Percentiles rank a stretch among this genome's conserved stretches.
These are phyloP conservation scores for Aureobasidium pullulans DNA, from an alignment of 2,329 filamentous ascomycete genomes.

Conservation along the genomic window DNA sequence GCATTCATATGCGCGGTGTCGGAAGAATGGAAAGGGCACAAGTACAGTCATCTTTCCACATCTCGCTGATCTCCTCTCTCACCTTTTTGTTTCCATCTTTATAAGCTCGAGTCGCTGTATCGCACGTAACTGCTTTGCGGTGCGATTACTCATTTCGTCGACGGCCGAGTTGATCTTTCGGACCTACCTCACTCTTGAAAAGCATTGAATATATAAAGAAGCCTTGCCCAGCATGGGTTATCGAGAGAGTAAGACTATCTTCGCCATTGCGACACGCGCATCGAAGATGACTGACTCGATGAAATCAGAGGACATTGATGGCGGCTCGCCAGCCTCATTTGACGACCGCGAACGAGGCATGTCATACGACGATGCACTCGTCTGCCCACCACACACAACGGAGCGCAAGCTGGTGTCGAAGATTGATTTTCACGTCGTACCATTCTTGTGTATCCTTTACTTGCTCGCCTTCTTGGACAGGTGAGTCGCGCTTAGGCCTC, in stretches of 20 bases:
- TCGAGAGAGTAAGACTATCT: not conserved
- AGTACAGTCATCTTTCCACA: slow-evolving; percentile 5
- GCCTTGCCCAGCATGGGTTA: not conserved
- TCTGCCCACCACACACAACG: slow-evolving; percentile 44
- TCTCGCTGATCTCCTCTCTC: not conserved
- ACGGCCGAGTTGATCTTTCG: not conserved
- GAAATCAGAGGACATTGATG: slow-evolving; percentile 9
- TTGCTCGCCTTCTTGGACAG: slow-evolving; percentile 43
- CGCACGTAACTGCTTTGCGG: not conserved
- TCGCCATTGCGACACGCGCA: not conserved
- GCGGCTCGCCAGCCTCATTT: not conserved
- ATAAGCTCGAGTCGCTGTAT: not conserved
- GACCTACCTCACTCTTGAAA: not conserved
- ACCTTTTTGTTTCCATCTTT: not conserved
- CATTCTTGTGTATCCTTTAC: slow-evolving; percentile 45
- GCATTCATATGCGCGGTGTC: not conserved
- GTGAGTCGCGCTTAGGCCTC: slow-evolving; percentile 17
- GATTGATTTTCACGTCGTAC: slow-evolving; percentile 43
- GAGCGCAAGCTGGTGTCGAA: slow-evolving; percentile 37
- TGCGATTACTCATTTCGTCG: not conserved
- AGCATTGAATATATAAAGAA: not conserved
- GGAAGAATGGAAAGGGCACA: not conserved
- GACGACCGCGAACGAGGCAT: not conserved
- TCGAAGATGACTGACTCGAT: not conserved
- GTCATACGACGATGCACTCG: slow-evolving; percentile 33